Conservation (phyloP, 2,329 filamentous ascomycete genomes). For the Zarea fungicola region DNA sequence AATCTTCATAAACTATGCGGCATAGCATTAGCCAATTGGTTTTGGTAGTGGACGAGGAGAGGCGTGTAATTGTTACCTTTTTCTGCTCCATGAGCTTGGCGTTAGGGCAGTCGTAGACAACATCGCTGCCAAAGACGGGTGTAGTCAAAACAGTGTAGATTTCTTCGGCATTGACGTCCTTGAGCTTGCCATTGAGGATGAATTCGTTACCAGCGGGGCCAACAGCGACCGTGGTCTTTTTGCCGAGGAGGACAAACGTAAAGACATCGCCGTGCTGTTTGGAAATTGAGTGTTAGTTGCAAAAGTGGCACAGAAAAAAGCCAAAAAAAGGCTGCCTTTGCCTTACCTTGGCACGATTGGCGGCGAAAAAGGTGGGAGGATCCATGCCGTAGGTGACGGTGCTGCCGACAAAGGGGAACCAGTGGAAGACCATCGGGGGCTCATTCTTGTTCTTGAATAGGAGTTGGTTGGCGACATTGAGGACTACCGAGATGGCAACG, state of each 20-base stretch:
- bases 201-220: slow-evolving; percentile 84
- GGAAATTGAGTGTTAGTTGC: slow-evolving; percentile 39
- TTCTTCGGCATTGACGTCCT: slow-evolving; percentile 85
- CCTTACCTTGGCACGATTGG: slow-evolving; percentile 69
- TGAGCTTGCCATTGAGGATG: slow-evolving; percentile 84
- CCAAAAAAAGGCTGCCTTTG: slow-evolving; percentile 19
- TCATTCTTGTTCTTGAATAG: slow-evolving; percentile 78
- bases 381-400: slow-evolving; percentile 95
- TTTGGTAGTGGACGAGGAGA: not conserved
- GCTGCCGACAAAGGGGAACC: slow-evolving; percentile 79
- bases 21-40: slow-evolving; percentile 15
- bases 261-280: slow-evolving; percentile 74
- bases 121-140: slow-evolving; percentile 73
- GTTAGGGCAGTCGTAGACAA: slow-evolving; percentile 88
- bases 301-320: not conserved
- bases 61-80: slow-evolving; percentile 57
- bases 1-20: slow-evolving; percentile 67
- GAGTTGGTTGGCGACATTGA: slow-evolving; percentile 78
- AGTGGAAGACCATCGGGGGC: slow-evolving; percentile 75
- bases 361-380: slow-evolving; percentile 80
- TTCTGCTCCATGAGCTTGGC: slow-evolving; percentile 95
- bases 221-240: slow-evolving; percentile 81
- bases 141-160: slow-evolving; percentile 75
- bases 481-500: slow-evolving; percentile 53
- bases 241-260: slow-evolving; percentile 82